Evolutionary conservation across 305 asterid genomes (phyloP).

Genomic region (Fraxinus latifolia): DNA sequence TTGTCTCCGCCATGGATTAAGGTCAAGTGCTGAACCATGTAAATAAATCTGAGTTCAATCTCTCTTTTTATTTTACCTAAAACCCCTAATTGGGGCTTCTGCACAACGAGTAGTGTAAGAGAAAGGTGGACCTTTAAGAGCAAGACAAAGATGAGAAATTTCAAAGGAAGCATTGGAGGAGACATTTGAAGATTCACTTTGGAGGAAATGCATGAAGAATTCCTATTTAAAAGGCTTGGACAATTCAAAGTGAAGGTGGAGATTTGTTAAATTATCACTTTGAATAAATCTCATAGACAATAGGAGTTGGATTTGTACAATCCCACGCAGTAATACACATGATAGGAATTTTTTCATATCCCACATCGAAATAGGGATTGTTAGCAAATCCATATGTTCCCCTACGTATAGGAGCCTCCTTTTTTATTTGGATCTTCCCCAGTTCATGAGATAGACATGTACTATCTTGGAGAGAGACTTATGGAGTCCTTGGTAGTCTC

Average conservation of each 20-base stretch:
- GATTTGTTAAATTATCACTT: not conserved
- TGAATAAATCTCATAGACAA: not conserved
- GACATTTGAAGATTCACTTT: not conserved
- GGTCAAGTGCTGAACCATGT: not conserved
- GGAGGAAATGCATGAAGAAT: not conserved
- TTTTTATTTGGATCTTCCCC: not conserved
- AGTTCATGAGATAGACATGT: not conserved
- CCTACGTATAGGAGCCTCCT: not conserved
- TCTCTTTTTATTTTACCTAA: not conserved
- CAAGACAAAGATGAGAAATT: not conserved
- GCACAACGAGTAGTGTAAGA: not conserved
- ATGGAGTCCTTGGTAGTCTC: not conserved
- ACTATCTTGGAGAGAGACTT: not conserved
- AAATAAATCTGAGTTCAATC: not conserved
- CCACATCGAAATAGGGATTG: not conserved
- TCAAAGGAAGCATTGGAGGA: not conserved
- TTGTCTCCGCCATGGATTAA: not conserved
- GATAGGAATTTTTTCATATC: not conserved
- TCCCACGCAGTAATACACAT: not conserved
- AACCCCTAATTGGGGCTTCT: not conserved
- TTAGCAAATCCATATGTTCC: not conserved
- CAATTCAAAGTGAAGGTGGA: not conserved
- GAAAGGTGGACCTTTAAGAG: not conserved
- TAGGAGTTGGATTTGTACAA: not conserved
- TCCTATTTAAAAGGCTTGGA: not conserved